These are phyloP conservation scores for Aureobasidium sp. DNA, from an alignment of 2,329 filamentous ascomycete species.

Conservation along the genomic window DNA sequence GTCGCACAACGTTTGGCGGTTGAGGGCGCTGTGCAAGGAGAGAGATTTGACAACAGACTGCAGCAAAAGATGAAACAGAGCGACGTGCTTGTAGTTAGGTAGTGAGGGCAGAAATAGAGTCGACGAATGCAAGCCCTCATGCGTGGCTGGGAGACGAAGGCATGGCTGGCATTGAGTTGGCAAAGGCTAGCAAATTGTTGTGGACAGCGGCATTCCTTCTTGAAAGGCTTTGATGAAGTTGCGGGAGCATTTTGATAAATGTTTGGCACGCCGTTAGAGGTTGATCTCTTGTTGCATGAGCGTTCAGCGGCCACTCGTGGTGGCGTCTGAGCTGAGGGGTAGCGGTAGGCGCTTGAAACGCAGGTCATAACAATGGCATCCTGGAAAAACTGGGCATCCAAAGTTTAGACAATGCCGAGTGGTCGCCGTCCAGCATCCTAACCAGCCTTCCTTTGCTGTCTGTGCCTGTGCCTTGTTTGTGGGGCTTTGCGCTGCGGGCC, in stretches of 20 bases:
- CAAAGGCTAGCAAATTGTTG: not conserved
- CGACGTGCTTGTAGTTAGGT: not conserved
- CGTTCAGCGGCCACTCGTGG: not conserved
- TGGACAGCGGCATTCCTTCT: slow-evolving; percentile 6
- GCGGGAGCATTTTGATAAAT: not conserved
- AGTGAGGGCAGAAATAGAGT: not conserved
- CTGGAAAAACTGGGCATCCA: slow-evolving; percentile 5
- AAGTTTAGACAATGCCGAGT: slow-evolving; percentile 2
- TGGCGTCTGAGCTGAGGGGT: slow-evolving; percentile 9
- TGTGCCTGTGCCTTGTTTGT: slow-evolving; percentile 11
- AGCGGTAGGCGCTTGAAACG: slow-evolving; percentile 5
- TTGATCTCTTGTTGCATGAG: not conserved
- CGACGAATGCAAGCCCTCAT: not conserved
- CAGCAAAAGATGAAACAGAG: slow-evolving; percentile 4
- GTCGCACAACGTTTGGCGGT: slow-evolving; percentile 7
- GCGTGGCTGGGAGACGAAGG: not conserved
- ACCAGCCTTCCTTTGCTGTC: not conserved
- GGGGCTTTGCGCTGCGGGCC: slow-evolving; percentile 9
- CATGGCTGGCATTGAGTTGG: not conserved
- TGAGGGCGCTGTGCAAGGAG: slow-evolving; percentile 8
- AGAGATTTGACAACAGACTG: slow-evolving; percentile 5
- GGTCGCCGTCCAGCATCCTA: slow-evolving; percentile 2
- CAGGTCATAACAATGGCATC: not conserved
- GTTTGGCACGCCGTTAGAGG: slow-evolving; percentile 2
- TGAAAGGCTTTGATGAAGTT: not conserved